Conservation (phyloP, 148 eudicot genomes). For the Linanthus parryae region DNA sequence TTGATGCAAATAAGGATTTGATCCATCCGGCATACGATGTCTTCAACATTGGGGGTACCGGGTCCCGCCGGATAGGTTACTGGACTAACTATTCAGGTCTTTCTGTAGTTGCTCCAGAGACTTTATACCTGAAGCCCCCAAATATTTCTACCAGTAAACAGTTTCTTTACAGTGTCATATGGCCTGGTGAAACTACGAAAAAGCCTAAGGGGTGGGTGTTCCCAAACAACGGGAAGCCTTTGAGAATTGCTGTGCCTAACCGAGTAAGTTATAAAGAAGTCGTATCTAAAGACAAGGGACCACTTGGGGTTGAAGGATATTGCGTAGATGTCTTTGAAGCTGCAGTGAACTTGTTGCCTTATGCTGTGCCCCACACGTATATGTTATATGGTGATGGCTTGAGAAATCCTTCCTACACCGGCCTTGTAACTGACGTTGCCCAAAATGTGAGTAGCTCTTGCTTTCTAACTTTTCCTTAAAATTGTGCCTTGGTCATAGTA, state of each 20-base stretch:
- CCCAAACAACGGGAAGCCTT: conserved; percentile 76
- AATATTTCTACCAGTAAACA: conserved; percentile 39
- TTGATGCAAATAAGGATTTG: conserved; percentile 57
- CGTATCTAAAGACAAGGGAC: conserved; percentile 46
- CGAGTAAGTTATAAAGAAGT: conserved; percentile 55
- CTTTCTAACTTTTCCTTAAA: background rate
- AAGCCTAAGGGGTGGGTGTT: conserved; percentile 92
- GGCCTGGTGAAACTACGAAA: conserved; percentile 75
- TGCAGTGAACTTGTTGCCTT: conserved; percentile 68
- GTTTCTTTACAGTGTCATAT: conserved; percentile 51
- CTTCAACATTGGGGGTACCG: conserved; percentile 68
- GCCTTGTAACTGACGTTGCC: conserved; percentile 54
- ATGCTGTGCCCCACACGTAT: conserved; percentile 68
- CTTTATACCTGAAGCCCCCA: conserved; percentile 35
- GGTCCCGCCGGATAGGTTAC: conserved; percentile 56
- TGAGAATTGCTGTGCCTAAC: conserved; percentile 70
- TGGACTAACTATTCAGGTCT: conserved; percentile 81
- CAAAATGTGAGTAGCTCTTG: conserved; percentile 52
- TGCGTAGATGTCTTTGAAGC: conserved; percentile 96
- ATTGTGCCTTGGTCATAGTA: background rate
- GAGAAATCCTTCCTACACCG: conserved; percentile 47
- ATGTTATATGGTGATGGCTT: conserved; percentile 60
- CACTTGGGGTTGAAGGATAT: conserved; percentile 67
- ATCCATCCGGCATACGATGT: conserved; percentile 58
- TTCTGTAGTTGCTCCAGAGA: conserved; percentile 62